Base-by-base conservation (phyloP, 2,329 filamentous ascomycete species). In the Ophiocordyceps polyrhachis-furcata region DNA sequence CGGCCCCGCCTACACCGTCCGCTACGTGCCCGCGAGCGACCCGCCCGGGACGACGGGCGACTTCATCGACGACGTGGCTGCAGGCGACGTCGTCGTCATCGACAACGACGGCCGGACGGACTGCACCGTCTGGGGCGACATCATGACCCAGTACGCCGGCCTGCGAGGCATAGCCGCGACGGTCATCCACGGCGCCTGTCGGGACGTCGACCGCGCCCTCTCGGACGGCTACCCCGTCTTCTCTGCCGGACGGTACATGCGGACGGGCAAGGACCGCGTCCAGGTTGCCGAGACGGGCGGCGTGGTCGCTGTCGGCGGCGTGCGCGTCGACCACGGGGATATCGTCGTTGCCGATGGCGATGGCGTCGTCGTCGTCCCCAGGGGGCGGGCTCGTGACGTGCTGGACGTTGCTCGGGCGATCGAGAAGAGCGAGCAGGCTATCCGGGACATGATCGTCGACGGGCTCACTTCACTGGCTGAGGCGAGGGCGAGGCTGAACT, bases 81-180 rank as follows among this genome's bases (percentile, higher is more conserved):
- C 43, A 9, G 53, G 56, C 1, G 57, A 61, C 44, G 42, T 60
- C 0, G 51, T 61, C 0, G 56, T 61, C 1, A 60, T 60, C 29
- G 57, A 59, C 42, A 61, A 61, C 12, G 50, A 52, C 3, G 56
- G 57, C 14, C 57, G 58, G 31, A 60, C 50, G 0, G 56, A 60
- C 29, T 61, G 58, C 15, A 61, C 58, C 2, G 55, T 60, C 4
- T 60, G 58, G 58, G 58, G 58, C 1, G 58, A 61, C 44, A 60
- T 59, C 1, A 59, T 60, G 56, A 61, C 58, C 0, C 56, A 60
- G 45, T 61, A 59, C 17, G 56, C 58, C 3, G 54, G 56, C 4
- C 29, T 58, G 2, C 51, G 54, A 40, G 54, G 51, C 5, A 53
- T 59, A 45, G 52, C 54, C n/a, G 57, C 56, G n/a, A 50, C 57